Evolutionary conservation across 2,329 filamentous ascomycete species (phyloP).

Genomic region (Penicillium griseofulvum): DNA sequence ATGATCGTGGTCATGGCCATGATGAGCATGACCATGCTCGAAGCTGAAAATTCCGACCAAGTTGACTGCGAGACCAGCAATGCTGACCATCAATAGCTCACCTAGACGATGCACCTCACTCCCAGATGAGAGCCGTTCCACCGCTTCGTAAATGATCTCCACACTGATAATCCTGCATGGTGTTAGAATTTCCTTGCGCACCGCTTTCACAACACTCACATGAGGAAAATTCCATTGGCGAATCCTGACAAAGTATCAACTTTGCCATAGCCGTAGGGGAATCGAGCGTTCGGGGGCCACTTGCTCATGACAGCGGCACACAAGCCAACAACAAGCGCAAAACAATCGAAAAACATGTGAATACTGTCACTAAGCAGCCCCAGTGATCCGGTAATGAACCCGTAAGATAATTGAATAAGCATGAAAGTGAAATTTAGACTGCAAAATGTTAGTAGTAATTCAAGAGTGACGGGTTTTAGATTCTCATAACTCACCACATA

Average conservation of each 20-base stretch:
- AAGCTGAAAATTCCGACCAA: conserved; percentile 88
- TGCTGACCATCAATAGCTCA: conserved; percentile 86
- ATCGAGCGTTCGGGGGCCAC: conserved; percentile 84
- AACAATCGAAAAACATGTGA: conserved; percentile 99
- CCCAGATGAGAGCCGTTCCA: conserved; percentile 81
- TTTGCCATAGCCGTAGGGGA: conserved; percentile 95
- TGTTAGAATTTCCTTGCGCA: conserved; percentile 12
- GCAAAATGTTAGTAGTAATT: conserved; percentile 20
- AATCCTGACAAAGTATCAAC: conserved; percentile 95
- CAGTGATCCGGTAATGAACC: conserved; percentile 86
- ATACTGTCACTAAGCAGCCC: conserved; percentile 96
- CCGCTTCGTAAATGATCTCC: conserved; percentile 92
- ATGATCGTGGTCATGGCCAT: conserved; percentile 48
- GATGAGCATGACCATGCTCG: conserved; percentile 61
- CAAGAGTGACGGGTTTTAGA: not conserved
- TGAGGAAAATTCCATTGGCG: conserved; percentile 90
- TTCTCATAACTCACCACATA: conserved; percentile 64
- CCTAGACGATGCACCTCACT: conserved; percentile 78
- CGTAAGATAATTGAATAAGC: conserved; percentile 90
- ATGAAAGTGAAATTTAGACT: conserved; percentile 95
- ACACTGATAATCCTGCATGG: conserved; percentile 76
- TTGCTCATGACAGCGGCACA: conserved; percentile 94
- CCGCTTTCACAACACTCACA: conserved; percentile 54
- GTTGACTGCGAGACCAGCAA: conserved; percentile 83
- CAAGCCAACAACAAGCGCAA: conserved; percentile 84